Conservation (phyloP, 75 land plant genomes). For the Azolla pinnata region DNA sequence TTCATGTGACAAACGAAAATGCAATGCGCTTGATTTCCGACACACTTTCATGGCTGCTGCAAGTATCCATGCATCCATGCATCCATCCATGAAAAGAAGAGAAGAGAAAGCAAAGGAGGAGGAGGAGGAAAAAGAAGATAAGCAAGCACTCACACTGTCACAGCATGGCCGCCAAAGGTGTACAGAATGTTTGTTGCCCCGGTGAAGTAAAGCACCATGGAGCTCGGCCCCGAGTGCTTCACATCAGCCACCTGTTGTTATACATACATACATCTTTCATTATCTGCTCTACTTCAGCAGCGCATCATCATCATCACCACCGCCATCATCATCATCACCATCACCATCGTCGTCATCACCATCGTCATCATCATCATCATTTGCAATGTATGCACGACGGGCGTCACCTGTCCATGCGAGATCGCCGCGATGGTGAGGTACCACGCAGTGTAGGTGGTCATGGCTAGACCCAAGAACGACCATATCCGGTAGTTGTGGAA, state of each 20-base stretch:
- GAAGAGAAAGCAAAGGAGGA: conserved; percentile 11
- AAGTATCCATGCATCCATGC: too few species aligned
- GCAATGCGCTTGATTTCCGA: too few species aligned
- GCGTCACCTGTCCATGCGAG: conserved; percentile 88
- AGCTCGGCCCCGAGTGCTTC: conserved; percentile 47
- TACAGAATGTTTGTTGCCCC: conserved; percentile 92
- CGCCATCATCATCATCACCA: too few species aligned
- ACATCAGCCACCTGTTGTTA: conserved; percentile 63
- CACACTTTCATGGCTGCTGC: too few species aligned
- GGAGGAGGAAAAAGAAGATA: not conserved
- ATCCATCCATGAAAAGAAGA: too few species aligned
- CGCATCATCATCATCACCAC: too few species aligned
- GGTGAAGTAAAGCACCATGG: conserved; percentile 70
- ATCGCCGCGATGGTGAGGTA: conserved; percentile 73
- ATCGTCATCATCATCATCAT: not conserved
- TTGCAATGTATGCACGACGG: conserved; percentile 16
- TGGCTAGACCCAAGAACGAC: conserved; percentile 86
- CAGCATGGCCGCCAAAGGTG: conserved; percentile 94
- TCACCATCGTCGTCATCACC: not conserved
- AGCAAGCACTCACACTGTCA: conserved; percentile 77
- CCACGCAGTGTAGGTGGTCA: conserved; percentile 98
- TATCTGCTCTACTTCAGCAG: too few species aligned
- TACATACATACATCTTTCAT: too few species aligned
- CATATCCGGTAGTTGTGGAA: conserved; percentile 88
- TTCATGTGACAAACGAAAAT: too few species aligned